These are phyloP conservation scores for Luffa aegyptiaca DNA, from an alignment of 306 rosid species.

Conservation along the genomic window DNA sequence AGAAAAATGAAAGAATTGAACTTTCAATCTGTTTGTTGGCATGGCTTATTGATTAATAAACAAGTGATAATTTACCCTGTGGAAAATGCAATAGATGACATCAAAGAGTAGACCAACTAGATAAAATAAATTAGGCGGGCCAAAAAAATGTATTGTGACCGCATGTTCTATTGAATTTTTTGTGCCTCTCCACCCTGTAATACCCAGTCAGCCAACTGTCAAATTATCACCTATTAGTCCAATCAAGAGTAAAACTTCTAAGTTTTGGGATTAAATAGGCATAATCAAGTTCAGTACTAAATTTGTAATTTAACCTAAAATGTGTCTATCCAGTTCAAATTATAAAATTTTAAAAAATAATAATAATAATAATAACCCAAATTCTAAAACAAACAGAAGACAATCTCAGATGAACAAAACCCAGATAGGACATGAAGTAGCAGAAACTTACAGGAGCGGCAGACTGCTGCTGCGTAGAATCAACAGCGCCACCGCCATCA, in stretches of 20 bases:
- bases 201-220: background rate
- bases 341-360: too few relatives aligned
- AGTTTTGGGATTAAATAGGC: background rate
- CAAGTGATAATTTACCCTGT: background rate
- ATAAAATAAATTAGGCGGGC: too few relatives aligned
- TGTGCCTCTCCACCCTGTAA: background rate
- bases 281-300: background rate
- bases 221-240: background rate
- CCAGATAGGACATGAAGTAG: background rate
- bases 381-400: background rate
- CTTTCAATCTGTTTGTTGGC: too few relatives aligned
- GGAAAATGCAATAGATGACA: background rate
- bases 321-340: background rate
- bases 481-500: slow-evolving; percentile 27
- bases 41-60: background rate
- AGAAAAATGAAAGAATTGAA: too few relatives aligned
- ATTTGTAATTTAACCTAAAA: background rate
- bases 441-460: slow-evolving; percentile 32
- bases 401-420: background rate
- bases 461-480: slow-evolving; percentile 33
- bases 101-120: background rate
- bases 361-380: background rate
- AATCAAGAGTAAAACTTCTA: background rate
- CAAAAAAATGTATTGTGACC: too few relatives aligned
- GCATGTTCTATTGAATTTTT: background rate